phyloP scores from a whole-genome alignment of 805 yeast genomes.

The Sugiyamaella americana region DNA sequence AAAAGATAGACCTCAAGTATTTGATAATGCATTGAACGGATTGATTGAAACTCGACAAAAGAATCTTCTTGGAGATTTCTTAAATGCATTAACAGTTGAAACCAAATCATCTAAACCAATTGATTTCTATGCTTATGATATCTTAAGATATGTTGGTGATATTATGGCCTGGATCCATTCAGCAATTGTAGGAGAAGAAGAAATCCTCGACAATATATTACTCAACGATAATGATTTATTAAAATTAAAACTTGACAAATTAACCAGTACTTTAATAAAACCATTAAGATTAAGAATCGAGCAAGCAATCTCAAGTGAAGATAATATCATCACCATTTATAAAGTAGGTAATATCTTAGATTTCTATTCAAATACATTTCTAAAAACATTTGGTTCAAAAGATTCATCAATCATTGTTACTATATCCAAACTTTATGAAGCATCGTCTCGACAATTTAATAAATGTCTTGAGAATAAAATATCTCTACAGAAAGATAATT shows the following conservation, averaged over 20 bases:
- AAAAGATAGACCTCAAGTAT: slow-evolving; percentile 34
- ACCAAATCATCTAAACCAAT: slow-evolving; percentile 42
- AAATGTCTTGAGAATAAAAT: slow-evolving; percentile 37
- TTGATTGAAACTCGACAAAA: slow-evolving; percentile 69
- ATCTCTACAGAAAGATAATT: slow-evolving; percentile 31
- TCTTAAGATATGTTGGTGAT: slow-evolving; percentile 78
- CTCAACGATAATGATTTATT: slow-evolving; percentile 14
- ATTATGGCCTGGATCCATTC: slow-evolving; percentile 83
- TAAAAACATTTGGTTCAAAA: slow-evolving; percentile 28
- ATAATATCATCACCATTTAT: slow-evolving; percentile 47
- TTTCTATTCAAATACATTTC: slow-evolving; percentile 63
- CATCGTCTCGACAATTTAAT: slow-evolving; percentile 37
- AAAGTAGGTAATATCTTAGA: slow-evolving; percentile 58
- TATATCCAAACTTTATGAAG: slow-evolving; percentile 31
- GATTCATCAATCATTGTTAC: slow-evolving; percentile 26
- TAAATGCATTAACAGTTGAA: slow-evolving; percentile 33
- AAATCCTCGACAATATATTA: slow-evolving; percentile 60
- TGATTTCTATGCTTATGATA: slow-evolving; percentile 66
- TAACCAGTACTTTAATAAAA: slow-evolving; percentile 49
- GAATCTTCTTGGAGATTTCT: slow-evolving; percentile 58
- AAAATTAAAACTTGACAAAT: slow-evolving; percentile 35
- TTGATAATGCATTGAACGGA: slow-evolving; percentile 53
- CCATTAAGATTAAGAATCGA: slow-evolving; percentile 62
- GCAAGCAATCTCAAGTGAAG: slow-evolving; percentile 60
- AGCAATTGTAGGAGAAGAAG: slow-evolving; percentile 80